Base-by-base conservation (phyloP, 164 flowering plant species). In the Liriodendron chinense region DNA sequence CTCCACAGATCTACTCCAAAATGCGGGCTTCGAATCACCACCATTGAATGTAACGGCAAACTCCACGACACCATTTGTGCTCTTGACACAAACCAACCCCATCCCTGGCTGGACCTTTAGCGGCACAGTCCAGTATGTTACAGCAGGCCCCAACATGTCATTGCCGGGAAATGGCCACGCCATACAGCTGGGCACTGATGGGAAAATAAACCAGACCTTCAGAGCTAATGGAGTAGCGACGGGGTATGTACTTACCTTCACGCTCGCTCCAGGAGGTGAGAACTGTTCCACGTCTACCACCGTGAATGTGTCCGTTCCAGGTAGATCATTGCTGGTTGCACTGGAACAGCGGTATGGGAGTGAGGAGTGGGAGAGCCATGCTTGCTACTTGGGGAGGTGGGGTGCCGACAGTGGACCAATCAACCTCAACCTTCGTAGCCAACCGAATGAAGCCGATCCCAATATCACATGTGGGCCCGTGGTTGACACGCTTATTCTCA, bases 121-220 rank as follows among this genome's bases (percentile, higher is more conserved):
- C 65, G 90, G 90, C 50, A 67, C 74, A 1, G 90, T 86, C 25
- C 59, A 65, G 73, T 86, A 86, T 59, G 83, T 79, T 16, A 85
- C 79, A 9, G 74, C 83, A 2, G 75, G 81, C 26, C 69, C 76
- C 63, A 65, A 74, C 66, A 43, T 78, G 7, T 7, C 75, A 12
- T 71, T 84, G 62, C 84, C 87, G 1, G 76, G 77, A 13, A 78
- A 75, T 53, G 85, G 87, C 28, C 90, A 86, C 69, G 88, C 82
- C 47, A 66, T 86, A 7, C 81, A 80, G 22, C 48, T 87, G 76
- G 86, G 84, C 68, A 76, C 63, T 57, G 86, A 84, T 71, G 88
- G 86, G 28, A 80, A 78, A 69, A 87, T 87, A 77, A 87, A 83
- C 78, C 87, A 87, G 73, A 86, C 88, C 28, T 84, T 84, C 68